Conservation (phyloP, 306 rosid genomes). For the Corylus americana region DNA sequence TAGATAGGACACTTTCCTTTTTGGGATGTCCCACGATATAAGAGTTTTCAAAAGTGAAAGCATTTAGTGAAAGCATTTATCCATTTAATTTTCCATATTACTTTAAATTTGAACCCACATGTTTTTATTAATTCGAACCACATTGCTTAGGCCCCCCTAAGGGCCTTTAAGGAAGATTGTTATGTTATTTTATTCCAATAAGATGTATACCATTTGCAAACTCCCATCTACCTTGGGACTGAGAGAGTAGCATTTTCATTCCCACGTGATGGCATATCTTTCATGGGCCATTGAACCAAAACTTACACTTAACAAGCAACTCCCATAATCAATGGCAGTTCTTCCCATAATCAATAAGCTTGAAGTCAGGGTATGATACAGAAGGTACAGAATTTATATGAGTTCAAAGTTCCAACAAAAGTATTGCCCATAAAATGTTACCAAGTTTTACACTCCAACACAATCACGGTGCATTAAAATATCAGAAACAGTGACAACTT, state of each 20-base stretch:
- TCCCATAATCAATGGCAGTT: neutral
- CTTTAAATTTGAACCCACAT: neutral
- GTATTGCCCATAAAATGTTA: neutral
- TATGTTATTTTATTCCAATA: neutral
- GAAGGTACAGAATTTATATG: neutral
- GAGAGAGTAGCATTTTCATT: neutral
- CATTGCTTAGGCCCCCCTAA: neutral
- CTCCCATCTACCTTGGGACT: too few species aligned
- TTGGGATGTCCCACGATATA: too few species aligned
- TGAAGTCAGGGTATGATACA: neutral
- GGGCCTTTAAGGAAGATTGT: neutral
- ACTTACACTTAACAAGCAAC: neutral
- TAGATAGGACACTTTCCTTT: too few species aligned
- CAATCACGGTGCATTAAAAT: neutral
- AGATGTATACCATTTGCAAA: neutral
- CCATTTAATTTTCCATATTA: neutral
- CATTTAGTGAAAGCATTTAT: neutral
- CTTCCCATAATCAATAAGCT: neutral
- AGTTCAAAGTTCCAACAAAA: neutral
- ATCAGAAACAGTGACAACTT: neutral
- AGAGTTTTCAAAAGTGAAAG: neutral
- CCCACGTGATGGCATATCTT: neutral
- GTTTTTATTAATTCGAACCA: neutral
- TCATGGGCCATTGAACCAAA: neutral
- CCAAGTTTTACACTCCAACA: neutral